Base-by-base conservation (phyloP, 495 filamentous ascomycete species). In the Aspergillus baeticus region DNA sequence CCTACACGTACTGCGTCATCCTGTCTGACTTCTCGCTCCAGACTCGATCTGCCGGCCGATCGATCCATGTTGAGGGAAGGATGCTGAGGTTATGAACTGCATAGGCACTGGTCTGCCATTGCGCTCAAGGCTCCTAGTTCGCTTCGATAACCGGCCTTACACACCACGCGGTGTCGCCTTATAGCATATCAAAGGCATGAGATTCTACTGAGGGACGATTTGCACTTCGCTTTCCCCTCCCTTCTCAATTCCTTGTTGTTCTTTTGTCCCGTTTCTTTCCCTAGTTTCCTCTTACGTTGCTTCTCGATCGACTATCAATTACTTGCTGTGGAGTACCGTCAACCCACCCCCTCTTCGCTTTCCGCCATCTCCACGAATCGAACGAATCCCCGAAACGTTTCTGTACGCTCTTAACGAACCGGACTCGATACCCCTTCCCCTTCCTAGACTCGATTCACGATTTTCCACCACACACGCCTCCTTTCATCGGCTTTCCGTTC, bases 11-110 rank as follows among this genome's bases (percentile, higher is more conserved):
- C 23, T 51, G 35, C 38, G 26, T 26, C 23, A 37, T 45, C 34
- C 18, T 53, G 51, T 48, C 53, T 63, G 54, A 52, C 41, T 57
- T 38, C 36, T 53, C 29, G 48, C 20, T 51, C 38, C 51, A 60
- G 58, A 54, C 58, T 45, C 46, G 35, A 45, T 51, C 50, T 55
- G 44, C 48, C 38, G 43, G 54, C 51, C 59, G 36, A 57, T 55
- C 54, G 41, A 54, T 54, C 43, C 33, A 50, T 29, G 26, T 39
- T 39, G 55, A 66, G 55, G 63, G 66, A 67, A 57, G 54, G 54
- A 78, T 78, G 75, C 66, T 75, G 71, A 78, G 71, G 74, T 67
- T 70, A 78, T 78, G 75, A 78, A 67, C 67, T 65, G 55, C 69
- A 72, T 68, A 71, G 70, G 73, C 72, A 74, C 60, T 69, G 69